phyloP scores from a whole-genome alignment of 495 filamentous ascomycete genomes.

The Acidiella bohemica region DNA sequence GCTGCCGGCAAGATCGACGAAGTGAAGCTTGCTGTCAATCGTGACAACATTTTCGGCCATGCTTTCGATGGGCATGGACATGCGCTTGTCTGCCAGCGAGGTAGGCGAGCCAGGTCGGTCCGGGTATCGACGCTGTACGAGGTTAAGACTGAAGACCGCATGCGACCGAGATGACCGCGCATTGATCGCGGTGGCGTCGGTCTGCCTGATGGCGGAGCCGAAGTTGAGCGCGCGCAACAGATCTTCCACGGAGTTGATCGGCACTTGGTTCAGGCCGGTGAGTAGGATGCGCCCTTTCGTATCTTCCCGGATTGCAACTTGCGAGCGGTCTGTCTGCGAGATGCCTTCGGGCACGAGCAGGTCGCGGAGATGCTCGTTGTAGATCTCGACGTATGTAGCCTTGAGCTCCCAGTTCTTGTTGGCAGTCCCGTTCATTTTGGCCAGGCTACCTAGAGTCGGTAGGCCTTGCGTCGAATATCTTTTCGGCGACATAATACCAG shows the following conservation, averaged over 20 bases:
- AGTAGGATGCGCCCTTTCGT: slow-evolving; percentile 10
- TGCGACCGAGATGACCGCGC: slow-evolving; percentile 98
- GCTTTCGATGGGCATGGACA: slow-evolving; percentile 77
- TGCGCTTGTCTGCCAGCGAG: slow-evolving; percentile 61
- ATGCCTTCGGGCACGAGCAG: slow-evolving; percentile 69
- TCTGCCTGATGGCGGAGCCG: slow-evolving; percentile 89
- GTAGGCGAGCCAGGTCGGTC: slow-evolving; percentile 26
- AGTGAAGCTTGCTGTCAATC: slow-evolving; percentile 96
- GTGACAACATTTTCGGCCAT: slow-evolving; percentile 67
- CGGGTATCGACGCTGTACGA: slow-evolving; percentile 75
- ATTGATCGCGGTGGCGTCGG: slow-evolving; percentile 97
- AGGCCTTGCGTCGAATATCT: slow-evolving; percentile 60
- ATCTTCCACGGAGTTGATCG: slow-evolving; percentile 86
- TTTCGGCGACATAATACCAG: slow-evolving; percentile 66
- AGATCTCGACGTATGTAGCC: slow-evolving; percentile 98
- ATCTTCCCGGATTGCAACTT: slow-evolving; percentile 82
- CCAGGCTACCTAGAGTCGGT: slow-evolving; percentile 36
- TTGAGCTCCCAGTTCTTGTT: slow-evolving; percentile 90
- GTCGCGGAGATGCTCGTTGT: slow-evolving; percentile 92
- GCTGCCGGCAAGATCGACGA: slow-evolving; percentile 95
- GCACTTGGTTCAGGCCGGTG: slow-evolving; percentile 76
- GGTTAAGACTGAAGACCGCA: slow-evolving; percentile 90
- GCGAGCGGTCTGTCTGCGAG: slow-evolving; percentile 50
- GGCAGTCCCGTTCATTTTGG: slow-evolving; percentile 44
- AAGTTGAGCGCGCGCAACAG: slow-evolving; percentile 77